Conservation (phyloP, 2,329 filamentous ascomycete genomes). For the Fusarium goolgardi region DNA sequence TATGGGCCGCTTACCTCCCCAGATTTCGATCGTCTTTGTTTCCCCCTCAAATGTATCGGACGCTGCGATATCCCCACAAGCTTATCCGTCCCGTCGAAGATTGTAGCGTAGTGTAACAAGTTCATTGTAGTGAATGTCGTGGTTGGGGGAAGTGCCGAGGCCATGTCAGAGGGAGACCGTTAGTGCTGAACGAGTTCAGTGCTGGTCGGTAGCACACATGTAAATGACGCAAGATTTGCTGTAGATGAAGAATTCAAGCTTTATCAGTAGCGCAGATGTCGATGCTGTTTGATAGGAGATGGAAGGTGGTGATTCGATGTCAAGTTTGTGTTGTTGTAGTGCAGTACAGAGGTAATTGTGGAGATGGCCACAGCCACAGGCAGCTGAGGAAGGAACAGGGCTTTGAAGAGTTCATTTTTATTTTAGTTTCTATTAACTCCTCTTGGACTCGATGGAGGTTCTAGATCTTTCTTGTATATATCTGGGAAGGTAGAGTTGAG, state of each 20-base stretch:
- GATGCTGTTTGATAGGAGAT: background rate
- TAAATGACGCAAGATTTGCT: background rate
- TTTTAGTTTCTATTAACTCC: background rate
- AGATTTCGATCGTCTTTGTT: conserved; percentile 1
- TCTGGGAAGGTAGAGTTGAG: background rate
- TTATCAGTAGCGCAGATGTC: background rate
- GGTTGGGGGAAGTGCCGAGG: background rate
- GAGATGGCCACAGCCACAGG: background rate
- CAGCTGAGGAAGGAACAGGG: background rate
- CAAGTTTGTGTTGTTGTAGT: background rate
- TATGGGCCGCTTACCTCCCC: background rate
- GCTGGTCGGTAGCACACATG: background rate
- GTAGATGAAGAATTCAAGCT: background rate
- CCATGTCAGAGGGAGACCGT: background rate
- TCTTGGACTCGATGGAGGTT: no score
- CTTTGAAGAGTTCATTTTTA: background rate
- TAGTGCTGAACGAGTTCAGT: background rate
- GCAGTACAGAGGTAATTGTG: conserved; percentile 1
- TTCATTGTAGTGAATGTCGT: background rate
- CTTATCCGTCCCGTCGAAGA: background rate
- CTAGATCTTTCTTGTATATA: no score
- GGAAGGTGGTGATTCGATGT: conserved; percentile 1
- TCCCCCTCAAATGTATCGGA: conserved; percentile 8
- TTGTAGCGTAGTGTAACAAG: background rate
- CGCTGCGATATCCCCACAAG: conserved; percentile 8